A percentile compares a stretch with the other conserved stretches of the same genome.
Conservation (phyloP, 2,329 filamentous ascomycete genomes). For the Fusarium clavum region DNA sequence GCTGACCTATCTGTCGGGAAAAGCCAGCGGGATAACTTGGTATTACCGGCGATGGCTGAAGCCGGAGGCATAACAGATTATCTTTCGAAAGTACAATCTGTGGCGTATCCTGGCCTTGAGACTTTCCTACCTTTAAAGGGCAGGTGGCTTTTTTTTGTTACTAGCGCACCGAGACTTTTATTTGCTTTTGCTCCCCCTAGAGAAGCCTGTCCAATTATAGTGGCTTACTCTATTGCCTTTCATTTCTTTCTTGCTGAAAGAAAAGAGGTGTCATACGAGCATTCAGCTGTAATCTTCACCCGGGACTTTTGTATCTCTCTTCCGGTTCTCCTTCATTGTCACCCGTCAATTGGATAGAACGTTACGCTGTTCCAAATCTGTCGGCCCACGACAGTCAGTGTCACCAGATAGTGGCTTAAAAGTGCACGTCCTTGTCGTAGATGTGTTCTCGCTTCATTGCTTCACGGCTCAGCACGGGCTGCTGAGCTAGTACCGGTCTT, state of each 20-base stretch:
- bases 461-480: background rate
- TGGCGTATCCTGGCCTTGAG: background rate
- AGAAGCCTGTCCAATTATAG: background rate
- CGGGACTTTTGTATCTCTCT: background rate
- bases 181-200: conserved; percentile 1
- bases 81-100: background rate
- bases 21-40: background rate
- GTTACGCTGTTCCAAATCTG: background rate
- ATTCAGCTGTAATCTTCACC: background rate
- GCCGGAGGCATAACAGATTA: background rate
- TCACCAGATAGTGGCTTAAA: background rate
- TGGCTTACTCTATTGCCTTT: background rate
- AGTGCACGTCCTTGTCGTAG: background rate
- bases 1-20: background rate
- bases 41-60: background rate
- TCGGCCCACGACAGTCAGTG: background rate
- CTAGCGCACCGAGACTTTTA: background rate
- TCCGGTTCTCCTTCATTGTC: background rate
- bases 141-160: background rate
- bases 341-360: conserved; percentile 3
- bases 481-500: background rate
- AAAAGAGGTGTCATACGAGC: background rate
- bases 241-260: background rate
- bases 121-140: background rate
- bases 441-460: background rate